phyloP scores from a whole-genome alignment of 805 yeast species.

The Sungouiella thailandica region DNA sequence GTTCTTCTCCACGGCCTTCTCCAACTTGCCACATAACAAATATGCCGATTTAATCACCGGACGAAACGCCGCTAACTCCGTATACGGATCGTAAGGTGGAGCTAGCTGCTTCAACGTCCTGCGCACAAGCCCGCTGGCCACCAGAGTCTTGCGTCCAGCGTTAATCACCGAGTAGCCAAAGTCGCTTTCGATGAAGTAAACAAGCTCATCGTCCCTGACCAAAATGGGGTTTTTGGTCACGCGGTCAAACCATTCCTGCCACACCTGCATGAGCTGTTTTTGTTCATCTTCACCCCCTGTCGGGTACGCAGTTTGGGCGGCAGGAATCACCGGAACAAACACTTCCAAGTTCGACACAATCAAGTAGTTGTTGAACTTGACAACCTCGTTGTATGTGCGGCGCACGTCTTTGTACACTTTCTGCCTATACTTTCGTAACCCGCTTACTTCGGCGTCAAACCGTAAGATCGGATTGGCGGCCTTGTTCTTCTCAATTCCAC shows the following conservation, averaged over 20 bases:
- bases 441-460: conserved; percentile 50
- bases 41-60: conserved; percentile 81
- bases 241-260: conserved; percentile 86
- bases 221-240: conserved; percentile 72
- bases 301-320: conserved; percentile 71
- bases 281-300: conserved; percentile 80
- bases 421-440: conserved; percentile 74
- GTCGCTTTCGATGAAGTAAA: conserved; percentile 76
- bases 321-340: conserved; percentile 86
- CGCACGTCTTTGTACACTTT: conserved; percentile 65
- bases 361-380: conserved; percentile 69
- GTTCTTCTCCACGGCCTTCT: conserved; percentile 47
- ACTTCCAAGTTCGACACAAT: conserved; percentile 84
- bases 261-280: conserved; percentile 45
- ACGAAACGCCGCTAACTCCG: conserved; percentile 76
- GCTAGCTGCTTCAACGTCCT: conserved; percentile 88
- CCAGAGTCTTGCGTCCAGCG: conserved; percentile 48
- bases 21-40: conserved; percentile 50
- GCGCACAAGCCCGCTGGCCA: conserved; percentile 82
- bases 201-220: conserved; percentile 81
- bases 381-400: conserved; percentile 75
- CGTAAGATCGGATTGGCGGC: conserved; percentile 75
- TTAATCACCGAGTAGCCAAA: conserved; percentile 60
- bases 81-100: conserved; percentile 85
- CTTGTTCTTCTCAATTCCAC: conserved; percentile 66